Base-by-base conservation (phyloP, 2,329 filamentous ascomycete genomes). In the Aspergillus unguis region DNA sequence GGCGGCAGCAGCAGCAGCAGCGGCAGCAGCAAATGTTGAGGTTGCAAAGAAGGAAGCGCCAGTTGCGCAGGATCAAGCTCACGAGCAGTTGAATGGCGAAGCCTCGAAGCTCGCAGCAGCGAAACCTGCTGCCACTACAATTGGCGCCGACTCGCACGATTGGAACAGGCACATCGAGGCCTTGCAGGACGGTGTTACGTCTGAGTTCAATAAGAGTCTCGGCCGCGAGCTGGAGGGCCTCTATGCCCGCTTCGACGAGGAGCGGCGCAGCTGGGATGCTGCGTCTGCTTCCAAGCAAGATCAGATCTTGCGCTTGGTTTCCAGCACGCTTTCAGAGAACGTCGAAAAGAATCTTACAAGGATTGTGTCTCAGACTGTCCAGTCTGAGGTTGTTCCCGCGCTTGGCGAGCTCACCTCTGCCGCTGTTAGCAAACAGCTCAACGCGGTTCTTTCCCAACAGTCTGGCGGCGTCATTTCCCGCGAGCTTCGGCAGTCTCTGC, bases 311-410 rank as follows among this genome's bases (percentile, higher is more conserved):
- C 83, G 84, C 28, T 71, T 88, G 48, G 82, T 89, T 3, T 88
- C 85, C 1, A 82, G 77, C 56, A 88, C 86, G 2, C 71, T 90
- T 41, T 83, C 83, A 8, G 84, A 86, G 55, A 88, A 88, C 52
- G 82, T 89, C 26, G 85, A 90, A 70, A 85, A 87, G 63, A 88
- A 89, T 25, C 80, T 96, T 35, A 80, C 85, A 55, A 85, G 84
- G 55, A 88, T 95, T 60, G 85, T 96, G 46, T 82, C 84, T 43
- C 80, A 85, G 44, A 87, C 88, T 68, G 89, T 96, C 59, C 82
- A 89, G 56, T 80, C 85, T 50, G 80, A 85, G 10, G 83, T 96
- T 41, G 77, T 96, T 48, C 92, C 94, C 8, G 79, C 85, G 31
- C 76, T 97, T 52, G 81, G 85, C 37, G 80, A 85, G 47, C 78